Conservation (phyloP, 345 rosid species). For the Kernera saxatilis region DNA sequence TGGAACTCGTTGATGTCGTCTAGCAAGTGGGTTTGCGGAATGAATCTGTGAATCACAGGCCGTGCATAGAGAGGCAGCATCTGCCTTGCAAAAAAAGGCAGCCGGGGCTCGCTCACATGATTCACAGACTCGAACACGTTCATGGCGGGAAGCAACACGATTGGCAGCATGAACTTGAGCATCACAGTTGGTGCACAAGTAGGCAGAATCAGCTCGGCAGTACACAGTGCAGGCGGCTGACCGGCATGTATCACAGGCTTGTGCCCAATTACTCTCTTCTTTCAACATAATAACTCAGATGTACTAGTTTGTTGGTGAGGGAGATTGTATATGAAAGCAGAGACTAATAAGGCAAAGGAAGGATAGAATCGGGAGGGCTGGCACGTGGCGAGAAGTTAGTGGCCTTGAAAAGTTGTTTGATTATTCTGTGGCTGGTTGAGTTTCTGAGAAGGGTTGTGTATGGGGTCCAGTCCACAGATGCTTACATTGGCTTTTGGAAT, state of each 20-base stretch:
- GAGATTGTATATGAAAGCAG: not conserved
- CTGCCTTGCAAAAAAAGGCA: constrained; percentile 80
- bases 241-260: constrained; percentile 65
- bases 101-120: constrained; percentile 89
- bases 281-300: constrained; percentile 21
- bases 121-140: constrained; percentile 82
- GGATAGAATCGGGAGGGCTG: constrained; percentile 8
- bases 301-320: not conserved
- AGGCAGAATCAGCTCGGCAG: constrained; percentile 83
- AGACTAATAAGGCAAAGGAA: constrained; percentile 3
- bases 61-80: constrained; percentile 81
- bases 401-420: constrained; percentile 1
- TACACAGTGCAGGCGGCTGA: constrained; percentile 78
- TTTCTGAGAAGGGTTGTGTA: constrained; percentile 15
- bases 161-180: constrained; percentile 73
- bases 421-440: constrained; percentile 27
- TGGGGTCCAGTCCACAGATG: constrained; percentile 21
- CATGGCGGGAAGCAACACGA: constrained; percentile 79
- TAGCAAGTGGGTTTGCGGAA: constrained; percentile 85
- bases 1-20: constrained; percentile 88
- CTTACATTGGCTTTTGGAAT: constrained; percentile 28
- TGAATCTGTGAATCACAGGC: constrained; percentile 82
- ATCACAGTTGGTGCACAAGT: constrained; percentile 63
- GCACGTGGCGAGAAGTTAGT: constrained; percentile 18
- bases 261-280: constrained; percentile 52